Evolutionary conservation across 1,139 yeast species (phyloP), one percentile per base, ranked within the genome.

Genomic region (Hansenula anomala): DNA sequence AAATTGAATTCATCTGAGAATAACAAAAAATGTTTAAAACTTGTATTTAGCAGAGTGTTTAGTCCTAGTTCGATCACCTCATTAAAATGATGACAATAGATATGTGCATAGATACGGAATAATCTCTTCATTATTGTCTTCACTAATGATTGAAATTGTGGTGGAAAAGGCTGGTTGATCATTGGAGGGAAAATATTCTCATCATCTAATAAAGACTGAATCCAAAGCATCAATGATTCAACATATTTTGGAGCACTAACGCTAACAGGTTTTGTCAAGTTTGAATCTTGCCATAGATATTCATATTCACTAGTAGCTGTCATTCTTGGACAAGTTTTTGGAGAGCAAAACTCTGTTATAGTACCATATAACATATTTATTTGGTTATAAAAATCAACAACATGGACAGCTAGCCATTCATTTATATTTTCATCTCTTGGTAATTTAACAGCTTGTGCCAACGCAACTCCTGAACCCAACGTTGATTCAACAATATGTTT

Each of bases 381-480:
- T 61, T 92, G 99, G 59, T 90, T 90, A 65, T 86, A 92, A 58
- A 92, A 92, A 59, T 84, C 90, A 15, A 82, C 92, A 28, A 82
- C 84, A 58, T 92, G 96, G 15, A 90, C 95, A 0, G 98, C 98
- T 39, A 92, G 66, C 99, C 99, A 92, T 62, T 92, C 98, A 54
- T 85, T 83, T 38, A 80, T 58, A 55, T 88, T 95, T 60, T 92
- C 98, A 46, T 94, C 98, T 49, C 78, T 85, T 15, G 99, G 99
- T 29, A 94, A 69, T 55, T 84, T 83, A 17, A 92, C 97, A 0
- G 97, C 98, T 61, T 89, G 95, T 28, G 86, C 83, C 49, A 92
- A 69, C 2, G 89, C 89, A 30, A 92, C 83, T 35, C 92, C 96
- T 0, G 96, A 84, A 0, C 98, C 98, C 37, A 94, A 68, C 0